These are phyloP conservation scores for Favolaschia claudopus DNA, from an alignment of 768 basidiomycete species.

Conservation along the genomic window DNA sequence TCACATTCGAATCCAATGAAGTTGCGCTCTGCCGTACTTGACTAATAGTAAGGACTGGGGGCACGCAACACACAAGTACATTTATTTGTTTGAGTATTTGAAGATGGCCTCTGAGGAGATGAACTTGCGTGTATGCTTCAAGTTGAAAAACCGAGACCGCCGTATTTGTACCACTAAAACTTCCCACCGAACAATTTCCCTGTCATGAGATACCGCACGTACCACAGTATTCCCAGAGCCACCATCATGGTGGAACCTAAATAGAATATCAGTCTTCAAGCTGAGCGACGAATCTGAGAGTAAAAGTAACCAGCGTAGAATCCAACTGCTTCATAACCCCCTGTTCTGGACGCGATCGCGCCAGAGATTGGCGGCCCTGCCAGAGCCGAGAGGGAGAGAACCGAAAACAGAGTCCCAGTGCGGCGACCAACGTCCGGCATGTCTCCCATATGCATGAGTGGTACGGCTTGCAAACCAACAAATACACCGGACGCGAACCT, in stretches of 20 bases:
- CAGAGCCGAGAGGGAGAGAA: slow-evolving; percentile 67
- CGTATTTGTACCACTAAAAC: no score
- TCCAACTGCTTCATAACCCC: slow-evolving; percentile 61
- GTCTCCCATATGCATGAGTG: slow-evolving; percentile 68
- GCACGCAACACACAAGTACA: no score
- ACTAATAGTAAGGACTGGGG: no score
- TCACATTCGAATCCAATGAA: no score
- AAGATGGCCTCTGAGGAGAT: no score
- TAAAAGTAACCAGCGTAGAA: slow-evolving; percentile 56
- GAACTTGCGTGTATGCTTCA: no score
- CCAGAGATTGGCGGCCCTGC: slow-evolving; percentile 80
- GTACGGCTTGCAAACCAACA: slow-evolving; percentile 61
- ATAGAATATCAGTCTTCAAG: background rate
- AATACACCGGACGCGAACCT: slow-evolving; percentile 72
- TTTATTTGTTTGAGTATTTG: no score
- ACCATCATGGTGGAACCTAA: slow-evolving; percentile 12
- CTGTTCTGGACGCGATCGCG: slow-evolving; percentile 62
- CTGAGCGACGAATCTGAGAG: background rate
- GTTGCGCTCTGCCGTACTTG: no score
- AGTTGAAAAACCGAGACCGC: no score
- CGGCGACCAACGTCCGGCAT: slow-evolving; percentile 69
- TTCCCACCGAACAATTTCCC: slow-evolving; percentile 16
- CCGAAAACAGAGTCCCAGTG: slow-evolving; percentile 68
- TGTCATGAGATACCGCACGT: slow-evolving; percentile 22
- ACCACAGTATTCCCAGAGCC: slow-evolving; percentile 15